Percentiles rank a stretch among this genome's conserved stretches.
Conservation (phyloP, 768 basidiomycete species). For the Butyriboletus loyo region DNA sequence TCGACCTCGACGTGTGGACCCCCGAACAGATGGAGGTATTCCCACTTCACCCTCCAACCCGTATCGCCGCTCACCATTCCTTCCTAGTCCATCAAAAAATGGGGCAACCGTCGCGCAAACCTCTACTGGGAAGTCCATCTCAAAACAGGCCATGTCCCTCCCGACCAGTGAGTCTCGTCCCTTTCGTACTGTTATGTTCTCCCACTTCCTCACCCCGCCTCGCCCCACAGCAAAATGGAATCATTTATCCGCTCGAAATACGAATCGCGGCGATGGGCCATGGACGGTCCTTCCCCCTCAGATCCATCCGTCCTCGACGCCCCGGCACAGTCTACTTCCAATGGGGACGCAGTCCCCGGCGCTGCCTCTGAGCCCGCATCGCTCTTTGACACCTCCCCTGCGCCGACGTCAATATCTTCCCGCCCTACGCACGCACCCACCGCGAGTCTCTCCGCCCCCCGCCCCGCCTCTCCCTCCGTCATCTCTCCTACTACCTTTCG, state of each 20-base stretch:
- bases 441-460: slow-evolving; percentile 21
- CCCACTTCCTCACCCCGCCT: not conserved
- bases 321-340: slow-evolving; percentile 15
- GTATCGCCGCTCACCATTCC: not conserved
- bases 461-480: slow-evolving; percentile 30
- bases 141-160: slow-evolving; percentile 85
- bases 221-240: slow-evolving; percentile 80
- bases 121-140: slow-evolving; percentile 97
- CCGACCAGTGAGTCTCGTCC: slow-evolving; percentile 77
- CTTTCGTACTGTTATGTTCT: not conserved
- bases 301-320: slow-evolving; percentile 79
- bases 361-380: not conserved
- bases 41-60: slow-evolving; percentile 12
- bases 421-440: slow-evolving; percentile 14
- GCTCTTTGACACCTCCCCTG: slow-evolving; percentile 7
- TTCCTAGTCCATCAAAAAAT: slow-evolving; percentile 75
- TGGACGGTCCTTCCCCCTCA: slow-evolving; percentile 79
- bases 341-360: not conserved
- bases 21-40: slow-evolving; percentile 93
- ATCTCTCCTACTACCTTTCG: slow-evolving; percentile 22
- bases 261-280: slow-evolving; percentile 88
- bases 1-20: slow-evolving; percentile 97
- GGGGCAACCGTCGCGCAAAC: slow-evolving; percentile 94
- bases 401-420: not conserved
- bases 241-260: slow-evolving; percentile 97